Evolutionary conservation across 768 basidiomycete species (phyloP), one percentile per base, ranked within the genome.

Genomic region (Crucibulum laeve): DNA sequence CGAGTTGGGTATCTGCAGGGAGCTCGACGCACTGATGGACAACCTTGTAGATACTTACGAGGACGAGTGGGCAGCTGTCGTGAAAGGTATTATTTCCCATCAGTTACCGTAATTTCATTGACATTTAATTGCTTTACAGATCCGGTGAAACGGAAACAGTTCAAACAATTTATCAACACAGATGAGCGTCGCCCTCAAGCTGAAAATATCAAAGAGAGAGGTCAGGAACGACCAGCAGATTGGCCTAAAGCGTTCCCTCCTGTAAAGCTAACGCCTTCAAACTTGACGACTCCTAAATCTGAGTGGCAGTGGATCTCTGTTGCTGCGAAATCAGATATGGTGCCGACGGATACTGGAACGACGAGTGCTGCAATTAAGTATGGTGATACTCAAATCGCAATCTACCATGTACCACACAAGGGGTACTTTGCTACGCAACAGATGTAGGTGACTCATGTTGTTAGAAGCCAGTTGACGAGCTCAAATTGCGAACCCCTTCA

Each of bases 371-470:
- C 78, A 10, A 65, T 83, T 28, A 77, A 79, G 42, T 80, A 81
- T 46, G 78, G 79, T 0, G 77, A 82, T 47, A 78, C 76, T 4
- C 84, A 85, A 54, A 61, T 89, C 4, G 84, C 84, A 1, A 67
- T 87, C 22, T 89, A 78, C 57, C 76, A 79, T 54, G 70, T 87
- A 17, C 79, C 83, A 0, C 62, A 64, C 1, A 66, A 71, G 33
- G 78, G 77, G 0, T 74, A 76, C 52, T 87, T 75, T 54, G 81
- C 82, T 1, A 82, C 80, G 2, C 85, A 87, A 55, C 84, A 87
- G 59, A 77, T 84, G 63, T 59, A 55, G 19, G 43, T 38, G 39
- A n/a, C n/a, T 3, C 38, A 40, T 15, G 34, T 36, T 45, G 28
- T 30, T 30, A 10, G 10, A 30, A 10, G n/a, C 10, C 10, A 30